phyloP scores from a whole-genome alignment of 495 filamentous ascomycete species.

The Penicillium mononematosum region DNA sequence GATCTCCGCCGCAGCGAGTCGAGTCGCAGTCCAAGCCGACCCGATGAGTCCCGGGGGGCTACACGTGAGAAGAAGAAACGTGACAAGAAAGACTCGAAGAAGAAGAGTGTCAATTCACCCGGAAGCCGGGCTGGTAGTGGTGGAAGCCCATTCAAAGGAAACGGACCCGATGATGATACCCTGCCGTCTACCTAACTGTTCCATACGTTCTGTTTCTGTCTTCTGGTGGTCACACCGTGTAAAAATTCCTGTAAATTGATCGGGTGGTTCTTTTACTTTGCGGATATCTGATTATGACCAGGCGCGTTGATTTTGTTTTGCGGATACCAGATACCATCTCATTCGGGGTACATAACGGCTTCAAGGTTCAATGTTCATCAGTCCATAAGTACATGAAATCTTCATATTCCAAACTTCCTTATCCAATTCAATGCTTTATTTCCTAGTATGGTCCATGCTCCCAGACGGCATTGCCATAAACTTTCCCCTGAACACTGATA shows the following conservation, averaged over 20 bases:
- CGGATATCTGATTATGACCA: not conserved
- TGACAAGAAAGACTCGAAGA: slow-evolving; percentile 34
- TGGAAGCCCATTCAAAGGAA: slow-evolving; percentile 7
- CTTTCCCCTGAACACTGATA: not conserved
- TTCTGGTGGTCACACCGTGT: not conserved
- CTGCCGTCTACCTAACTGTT: slow-evolving; percentile 3
- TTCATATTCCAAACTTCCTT: not conserved
- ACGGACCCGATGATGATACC: not conserved
- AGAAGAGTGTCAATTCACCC: slow-evolving; percentile 22
- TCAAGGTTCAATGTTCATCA: slow-evolving; percentile 1
- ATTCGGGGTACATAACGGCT: not conserved
- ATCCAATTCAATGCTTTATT: not conserved
- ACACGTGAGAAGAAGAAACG: slow-evolving; percentile 34
- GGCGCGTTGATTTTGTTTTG: not conserved
- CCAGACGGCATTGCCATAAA: not conserved
- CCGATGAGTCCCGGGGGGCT: slow-evolving; percentile 25
- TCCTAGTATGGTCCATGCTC: not conserved
- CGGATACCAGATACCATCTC: slow-evolving; percentile 7
- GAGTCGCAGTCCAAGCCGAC: slow-evolving; percentile 35
- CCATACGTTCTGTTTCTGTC: not conserved
- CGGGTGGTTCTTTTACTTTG: not conserved
- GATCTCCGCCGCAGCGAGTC: slow-evolving; percentile 45
- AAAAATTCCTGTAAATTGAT: slow-evolving; percentile 4
- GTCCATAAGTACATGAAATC: not conserved
- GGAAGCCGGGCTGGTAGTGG: slow-evolving; percentile 27